Conservation (phyloP, 192 early-diverging fungal species). For the Coemansia sp. region DNA sequence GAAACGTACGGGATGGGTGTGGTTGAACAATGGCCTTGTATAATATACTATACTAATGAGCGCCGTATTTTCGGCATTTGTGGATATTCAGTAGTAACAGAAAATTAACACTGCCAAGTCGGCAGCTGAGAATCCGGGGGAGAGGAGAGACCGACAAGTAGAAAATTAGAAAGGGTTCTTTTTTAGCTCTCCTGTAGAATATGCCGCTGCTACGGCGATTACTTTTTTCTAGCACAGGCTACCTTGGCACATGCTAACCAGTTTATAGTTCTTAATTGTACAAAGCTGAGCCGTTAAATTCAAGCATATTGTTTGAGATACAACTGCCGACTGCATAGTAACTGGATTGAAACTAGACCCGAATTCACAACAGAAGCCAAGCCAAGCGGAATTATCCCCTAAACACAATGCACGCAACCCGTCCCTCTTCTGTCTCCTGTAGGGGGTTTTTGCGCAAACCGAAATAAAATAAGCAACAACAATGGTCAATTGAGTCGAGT, state of each 20-base stretch:
- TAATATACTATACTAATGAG: neutral
- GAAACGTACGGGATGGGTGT: neutral
- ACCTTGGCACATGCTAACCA: neutral
- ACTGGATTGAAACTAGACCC: no score
- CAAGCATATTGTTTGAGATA: neutral
- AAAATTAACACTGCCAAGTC: neutral
- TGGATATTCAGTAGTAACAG: neutral
- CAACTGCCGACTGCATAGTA: no score
- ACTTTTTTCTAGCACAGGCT: neutral
- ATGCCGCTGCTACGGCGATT: neutral
- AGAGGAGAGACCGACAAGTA: neutral
- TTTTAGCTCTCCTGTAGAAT: neutral
- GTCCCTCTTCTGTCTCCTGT: no score
- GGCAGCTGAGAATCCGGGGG: neutral
- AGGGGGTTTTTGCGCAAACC: no score
- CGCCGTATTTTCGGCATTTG: conserved; percentile 3
- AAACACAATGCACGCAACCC: no score
- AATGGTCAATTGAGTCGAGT: neutral
- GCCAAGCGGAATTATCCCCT: no score
- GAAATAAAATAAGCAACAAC: no score
- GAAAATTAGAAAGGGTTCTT: neutral
- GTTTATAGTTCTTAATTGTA: neutral
- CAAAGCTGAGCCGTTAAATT: neutral
- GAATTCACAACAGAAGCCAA: no score
- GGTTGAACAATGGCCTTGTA: conserved; percentile 2